phyloP scores from a whole-genome alignment of 768 basidiomycete genomes.

The Suillus hirtellus region DNA sequence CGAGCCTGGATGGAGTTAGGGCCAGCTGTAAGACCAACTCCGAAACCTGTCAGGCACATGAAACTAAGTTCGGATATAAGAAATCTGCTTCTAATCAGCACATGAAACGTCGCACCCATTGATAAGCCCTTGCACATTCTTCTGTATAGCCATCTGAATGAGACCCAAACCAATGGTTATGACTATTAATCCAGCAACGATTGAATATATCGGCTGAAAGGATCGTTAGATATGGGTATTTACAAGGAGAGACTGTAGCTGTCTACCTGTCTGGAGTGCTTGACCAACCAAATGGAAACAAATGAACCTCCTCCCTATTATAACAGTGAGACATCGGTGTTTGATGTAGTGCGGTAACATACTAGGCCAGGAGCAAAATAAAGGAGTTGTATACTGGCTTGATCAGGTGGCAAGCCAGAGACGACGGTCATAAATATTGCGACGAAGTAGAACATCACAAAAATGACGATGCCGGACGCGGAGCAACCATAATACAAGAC shows the following conservation, averaged over 20 bases:
- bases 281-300: constrained; percentile 37
- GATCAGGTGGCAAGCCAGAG: constrained; percentile 38
- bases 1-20: constrained; percentile 46
- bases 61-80: constrained; percentile 29
- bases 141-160: constrained; percentile 42
- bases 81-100: not conserved
- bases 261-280: constrained; percentile 37
- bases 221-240: not conserved
- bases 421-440: constrained; percentile 53
- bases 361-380: constrained; percentile 53
- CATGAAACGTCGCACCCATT: constrained; percentile 33
- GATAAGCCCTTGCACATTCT: constrained; percentile 34
- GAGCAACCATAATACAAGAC: constrained; percentile 40
- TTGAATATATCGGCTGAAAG: constrained; percentile 41
- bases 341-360: constrained; percentile 13
- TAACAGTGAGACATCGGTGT: not conserved
- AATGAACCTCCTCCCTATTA: constrained; percentile 40
- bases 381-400: constrained; percentile 49
- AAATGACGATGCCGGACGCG: constrained; percentile 47
- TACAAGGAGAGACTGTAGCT: not conserved
- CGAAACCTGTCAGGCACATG: constrained; percentile 46
- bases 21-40: constrained; percentile 42
- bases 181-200: constrained; percentile 39
- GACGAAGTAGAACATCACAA: constrained; percentile 56
- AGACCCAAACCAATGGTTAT: constrained; percentile 44